These are phyloP conservation scores for Paecilomyces sp. DNA, from an alignment of 2,329 filamentous ascomycete species.

Conservation along the genomic window DNA sequence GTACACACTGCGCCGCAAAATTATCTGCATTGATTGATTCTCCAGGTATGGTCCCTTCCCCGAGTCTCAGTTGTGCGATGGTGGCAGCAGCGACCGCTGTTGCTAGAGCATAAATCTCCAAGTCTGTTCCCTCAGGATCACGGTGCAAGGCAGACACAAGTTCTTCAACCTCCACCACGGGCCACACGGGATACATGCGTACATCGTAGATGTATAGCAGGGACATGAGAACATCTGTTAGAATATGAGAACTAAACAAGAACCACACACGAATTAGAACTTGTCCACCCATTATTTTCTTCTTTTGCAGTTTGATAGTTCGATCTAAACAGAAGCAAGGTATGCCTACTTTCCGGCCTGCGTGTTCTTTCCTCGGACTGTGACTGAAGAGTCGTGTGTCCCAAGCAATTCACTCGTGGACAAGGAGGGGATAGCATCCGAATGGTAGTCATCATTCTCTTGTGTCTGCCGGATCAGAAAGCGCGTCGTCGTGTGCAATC, in stretches of 20 bases:
- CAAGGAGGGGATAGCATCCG: background rate
- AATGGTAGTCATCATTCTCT: slow-evolving; percentile 19
- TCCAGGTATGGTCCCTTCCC: slow-evolving; percentile 12
- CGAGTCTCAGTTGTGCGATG: slow-evolving; percentile 42
- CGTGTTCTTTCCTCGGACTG: slow-evolving; percentile 10
- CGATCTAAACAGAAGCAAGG: background rate
- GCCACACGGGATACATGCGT: slow-evolving; percentile 48
- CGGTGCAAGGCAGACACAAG: slow-evolving; percentile 22
- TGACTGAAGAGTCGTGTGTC: background rate
- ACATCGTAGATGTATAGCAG: slow-evolving; percentile 42
- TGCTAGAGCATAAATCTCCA: slow-evolving; percentile 35
- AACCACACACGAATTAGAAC: background rate
- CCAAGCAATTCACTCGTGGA: background rate
- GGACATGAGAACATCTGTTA: slow-evolving; percentile 16
- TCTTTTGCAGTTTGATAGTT: background rate
- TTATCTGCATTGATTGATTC: slow-evolving; percentile 23
- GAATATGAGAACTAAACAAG: slow-evolving; percentile 4
- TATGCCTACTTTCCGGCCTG: background rate
- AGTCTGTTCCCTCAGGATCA: slow-evolving; percentile 14
- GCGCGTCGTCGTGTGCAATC: slow-evolving; percentile 21
- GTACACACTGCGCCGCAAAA: slow-evolving; percentile 32
- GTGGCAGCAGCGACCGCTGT: slow-evolving; percentile 43
- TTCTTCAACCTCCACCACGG: slow-evolving; percentile 41
- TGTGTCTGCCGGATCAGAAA: slow-evolving; percentile 15
- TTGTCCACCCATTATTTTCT: background rate